These are phyloP conservation scores for Beauveria brongniartii DNA, from an alignment of 2,329 filamentous ascomycete genomes.

Conservation along the genomic window DNA sequence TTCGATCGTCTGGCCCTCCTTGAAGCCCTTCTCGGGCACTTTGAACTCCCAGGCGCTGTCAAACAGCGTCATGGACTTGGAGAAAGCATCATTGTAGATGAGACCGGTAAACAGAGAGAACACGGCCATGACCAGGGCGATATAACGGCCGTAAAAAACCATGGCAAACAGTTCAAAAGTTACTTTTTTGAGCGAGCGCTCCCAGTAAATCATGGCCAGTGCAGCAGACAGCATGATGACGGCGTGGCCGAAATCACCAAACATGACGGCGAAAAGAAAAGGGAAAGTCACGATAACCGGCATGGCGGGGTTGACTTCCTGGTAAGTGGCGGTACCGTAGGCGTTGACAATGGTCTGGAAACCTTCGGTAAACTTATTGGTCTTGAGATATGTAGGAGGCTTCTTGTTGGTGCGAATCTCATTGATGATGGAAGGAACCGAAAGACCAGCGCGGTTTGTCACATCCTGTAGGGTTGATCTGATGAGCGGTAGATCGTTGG, in stretches of 20 bases:
- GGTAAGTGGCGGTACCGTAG: slow-evolving; percentile 95
- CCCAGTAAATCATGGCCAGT: slow-evolving; percentile 91
- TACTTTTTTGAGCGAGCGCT: slow-evolving; percentile 88
- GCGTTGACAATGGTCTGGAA: slow-evolving; percentile 99
- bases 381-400: slow-evolving; percentile 93
- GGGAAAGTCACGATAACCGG: slow-evolving; percentile 96
- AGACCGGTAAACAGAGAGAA: slow-evolving; percentile 97
- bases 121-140: slow-evolving; percentile 94
- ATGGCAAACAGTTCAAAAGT: slow-evolving; percentile 91
- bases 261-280: slow-evolving; percentile 99
- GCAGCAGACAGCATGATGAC: slow-evolving; percentile 79
- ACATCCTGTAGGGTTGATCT: slow-evolving; percentile 93
- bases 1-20: slow-evolving; percentile 53
- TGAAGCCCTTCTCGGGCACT: slow-evolving; percentile 54
- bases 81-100: slow-evolving; percentile 97
- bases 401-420: slow-evolving; percentile 96
- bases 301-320: slow-evolving; percentile 91
- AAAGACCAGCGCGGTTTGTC: slow-evolving; percentile 88
- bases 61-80: slow-evolving; percentile 83
- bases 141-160: slow-evolving; percentile 98
- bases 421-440: slow-evolving; percentile 98
- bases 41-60: slow-evolving; percentile 80
- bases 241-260: slow-evolving; percentile 94
- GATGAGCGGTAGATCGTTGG: slow-evolving; percentile 80
- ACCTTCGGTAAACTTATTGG: slow-evolving; percentile 95